Evolutionary conservation across 2,329 filamentous ascomycete species (phyloP), one percentile per base, ranked within the genome.

Genomic region (Penicillium frequentans): DNA sequence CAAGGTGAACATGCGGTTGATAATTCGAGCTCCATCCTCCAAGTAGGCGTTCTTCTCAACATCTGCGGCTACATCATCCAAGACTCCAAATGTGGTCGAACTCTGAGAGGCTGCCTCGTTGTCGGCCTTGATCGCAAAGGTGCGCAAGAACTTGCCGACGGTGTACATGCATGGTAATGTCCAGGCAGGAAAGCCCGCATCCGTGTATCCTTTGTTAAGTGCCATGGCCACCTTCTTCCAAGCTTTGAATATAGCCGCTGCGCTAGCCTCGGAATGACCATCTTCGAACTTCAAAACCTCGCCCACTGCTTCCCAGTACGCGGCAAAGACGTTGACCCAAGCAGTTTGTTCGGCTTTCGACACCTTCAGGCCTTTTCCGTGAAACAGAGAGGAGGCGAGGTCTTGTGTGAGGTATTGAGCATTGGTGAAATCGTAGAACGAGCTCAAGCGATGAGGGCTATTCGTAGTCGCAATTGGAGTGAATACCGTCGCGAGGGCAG

Each of bases 81-180:
- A 86, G 65, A 93, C 87, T 27, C 72, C 80, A 62, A 81, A 82
- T 5, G 73, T 73, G 16, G 77, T 74, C 54, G 79, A 66, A 23
- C 69, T 82, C 55, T 80, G 78, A 50, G 77, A 77, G n/a, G 79
- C 77, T 45, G 77, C 71, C 68, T 90, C 88, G 37, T 88, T 85
- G 72, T 99, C 95, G 55, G 95, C 93, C 69, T 89, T 91, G 73
- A 97, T 95, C 48, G 95, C 95, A 75, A 96, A 96, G 44, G 89
- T 79, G 58, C 95, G 84, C 57, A 99, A 76, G 71, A 96, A 92
- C 75, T 91, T 96, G 54, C 92, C 93, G 24, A 89, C 87, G 52
- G 90, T 84, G 70, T 98, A 98, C 39, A 99, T 81, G 70, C 90
- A 93, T 3, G 95, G 93, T 51, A 99, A 86, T 0, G 92, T 95